Evolutionary conservation across 2,329 filamentous ascomycete species (phyloP), one percentile per base, ranked within the genome.

Genomic region (Hymenoscyphus linearis): DNA sequence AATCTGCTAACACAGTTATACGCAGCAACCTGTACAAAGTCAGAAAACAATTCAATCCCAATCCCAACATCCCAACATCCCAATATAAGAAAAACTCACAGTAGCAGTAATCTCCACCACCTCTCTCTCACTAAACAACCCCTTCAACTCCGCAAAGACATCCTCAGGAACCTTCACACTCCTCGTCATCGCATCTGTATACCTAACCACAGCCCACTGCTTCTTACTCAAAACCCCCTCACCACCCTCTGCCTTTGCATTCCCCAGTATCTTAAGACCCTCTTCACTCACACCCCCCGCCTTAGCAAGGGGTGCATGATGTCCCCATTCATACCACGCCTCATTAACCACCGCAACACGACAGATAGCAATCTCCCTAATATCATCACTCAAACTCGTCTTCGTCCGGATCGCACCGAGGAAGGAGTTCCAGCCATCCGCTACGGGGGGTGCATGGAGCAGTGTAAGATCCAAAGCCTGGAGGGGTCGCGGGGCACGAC

Each of bases 1-100:
- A 96, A 93, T 34, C 91, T 82, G 73, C 88, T 92, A 16, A 96
- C 90, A 71, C 89, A 93, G 73, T 96, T 96, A 73, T 96, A 96
- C 59, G 84, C 85, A 13, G 89, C 89, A 66, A 91, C 83, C 71
- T 73, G 58, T 4, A 57, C 31, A 13, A 55, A 52, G 47, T 62
- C 37, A 52, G 27, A 34, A 53, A 25, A 25, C 40, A 22, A 22
- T 34, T 55, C 44, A 53, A 52, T 22, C 16, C 35, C 16, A 47
- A 31, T 9, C 2, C 10, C 16, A 47, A 47, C 16, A 1, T 47
- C 40, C 3, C 18, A n/a, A n/a, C n/a, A n/a, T n/a, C n/a, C n/a
- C n/a, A n/a, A n/a, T 18, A 3, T 14, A 31, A 58, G 36, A 44
- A 13, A 26, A 62, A 69, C 70, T 52, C 52, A 73, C 71, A 25